These are phyloP conservation scores for Davidsoniella australis DNA, from an alignment of 2,329 filamentous ascomycete species.

Conservation along the genomic window DNA sequence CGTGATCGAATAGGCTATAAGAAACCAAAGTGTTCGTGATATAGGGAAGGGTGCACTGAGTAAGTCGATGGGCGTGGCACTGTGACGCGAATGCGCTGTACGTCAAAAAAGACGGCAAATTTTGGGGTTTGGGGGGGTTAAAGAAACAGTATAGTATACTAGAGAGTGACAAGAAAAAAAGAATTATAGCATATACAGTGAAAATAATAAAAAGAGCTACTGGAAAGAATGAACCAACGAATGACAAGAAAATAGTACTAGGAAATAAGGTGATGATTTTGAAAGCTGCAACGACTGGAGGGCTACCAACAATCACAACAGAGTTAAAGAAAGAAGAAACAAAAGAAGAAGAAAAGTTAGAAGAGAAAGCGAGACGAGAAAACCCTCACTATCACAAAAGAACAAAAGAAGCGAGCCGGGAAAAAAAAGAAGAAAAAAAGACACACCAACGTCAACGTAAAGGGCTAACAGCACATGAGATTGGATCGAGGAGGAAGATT, in stretches of 20 bases:
- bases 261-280: neutral
- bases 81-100: neutral
- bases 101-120: neutral
- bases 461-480: neutral
- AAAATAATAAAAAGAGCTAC: too few relatives aligned
- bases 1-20: slow-evolving; percentile 5
- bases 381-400: slow-evolving; percentile 2
- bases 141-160: too few relatives aligned
- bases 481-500: slow-evolving; percentile 1
- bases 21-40: slow-evolving; percentile 5
- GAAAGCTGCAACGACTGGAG: neutral
- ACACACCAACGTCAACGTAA: neutral
- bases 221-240: neutral
- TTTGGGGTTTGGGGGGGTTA: too few relatives aligned
- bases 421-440: neutral
- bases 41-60: slow-evolving; percentile 1
- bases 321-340: slow-evolving; percentile 5
- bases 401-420: neutral
- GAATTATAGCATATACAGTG: too few relatives aligned
- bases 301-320: neutral
- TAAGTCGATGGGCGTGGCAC: neutral
- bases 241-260: neutral
- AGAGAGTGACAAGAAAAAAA: too few relatives aligned
- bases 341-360: slow-evolving; percentile 5
- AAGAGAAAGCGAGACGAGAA: slow-evolving; percentile 4